Evolutionary conservation across 192 early-diverging fungal species (phyloP), one percentile per base, ranked within the genome.

Genomic region (Oehlia diaphana): DNA sequence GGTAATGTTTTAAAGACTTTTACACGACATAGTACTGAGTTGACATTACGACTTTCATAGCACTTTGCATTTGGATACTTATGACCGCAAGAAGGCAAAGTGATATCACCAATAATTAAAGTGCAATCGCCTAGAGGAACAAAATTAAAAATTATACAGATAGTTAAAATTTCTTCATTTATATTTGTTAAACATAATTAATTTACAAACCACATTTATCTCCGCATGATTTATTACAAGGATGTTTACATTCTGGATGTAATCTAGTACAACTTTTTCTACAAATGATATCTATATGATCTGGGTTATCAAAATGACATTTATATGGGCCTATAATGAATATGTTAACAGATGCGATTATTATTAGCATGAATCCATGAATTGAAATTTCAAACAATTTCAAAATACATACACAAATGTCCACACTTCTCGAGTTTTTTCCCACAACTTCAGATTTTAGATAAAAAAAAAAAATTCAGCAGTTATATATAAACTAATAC

Each of bases 401-500:
- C 3, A 26, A 19, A 58, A 58, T 58, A 58, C 53, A 58, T 82
- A 84, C 90, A 91, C 14, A 76, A 37, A 62, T 91, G 90, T 28
- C 90, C 90, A 79, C 90, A 91, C 3, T 35, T 35, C 0, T 64
- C 35, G 67, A 91, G 78, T 47, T 53, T 78, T 21, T 62, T 23
- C 33, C 70, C 81, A 73, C 90, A 91, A 21, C 82, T 72, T 12
- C 61, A 21, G 16, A 58, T 53, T 53, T 53, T 4, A 16, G 13
- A 53, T 16, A 4, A 6, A 19, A 58, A 6, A 58, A 6, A 58
- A 58, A 6, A 26, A 26, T 26, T 58, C 6, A 58, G 16, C 0
- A 58, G 21, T 21, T 58, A 2, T 58, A 58, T 58, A 53, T 16
- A 53, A 58, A 58, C 19, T 21, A 58, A 21, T 58, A 58, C 4